Evolutionary conservation across 2,329 filamentous ascomycete species (phyloP).

Genomic region (Coleophoma cylindrospora): DNA sequence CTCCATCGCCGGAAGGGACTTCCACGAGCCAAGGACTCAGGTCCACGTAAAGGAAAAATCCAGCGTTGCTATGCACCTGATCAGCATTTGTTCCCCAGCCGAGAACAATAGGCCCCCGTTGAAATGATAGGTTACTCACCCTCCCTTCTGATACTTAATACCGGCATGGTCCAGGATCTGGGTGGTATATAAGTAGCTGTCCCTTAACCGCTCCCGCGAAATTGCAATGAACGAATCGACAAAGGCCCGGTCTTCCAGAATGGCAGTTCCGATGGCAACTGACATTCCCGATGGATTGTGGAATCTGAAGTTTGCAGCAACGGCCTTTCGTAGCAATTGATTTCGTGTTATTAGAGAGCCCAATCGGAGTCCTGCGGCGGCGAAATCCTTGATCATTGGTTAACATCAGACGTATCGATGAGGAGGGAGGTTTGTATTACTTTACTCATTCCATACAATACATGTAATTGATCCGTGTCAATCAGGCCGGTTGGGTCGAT

Average conservation of each 20-base stretch:
- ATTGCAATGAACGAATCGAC: conserved; percentile 36
- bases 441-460: conserved; percentile 26
- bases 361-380: conserved; percentile 37
- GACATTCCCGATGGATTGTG: conserved; percentile 40
- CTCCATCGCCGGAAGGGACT: background rate
- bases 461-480: conserved; percentile 37
- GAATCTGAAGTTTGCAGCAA: conserved; percentile 38
- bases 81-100: background rate
- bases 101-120: too few species aligned
- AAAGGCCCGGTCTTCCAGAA: conserved; percentile 42
- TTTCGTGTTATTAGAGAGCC: conserved; percentile 30
- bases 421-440: conserved; percentile 1
- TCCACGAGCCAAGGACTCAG: conserved; percentile 15
- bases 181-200: conserved; percentile 34
- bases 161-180: conserved; percentile 31
- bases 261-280: conserved; percentile 34
- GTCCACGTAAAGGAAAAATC: conserved; percentile 7
- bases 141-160: conserved; percentile 35
- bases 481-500: conserved; percentile 39
- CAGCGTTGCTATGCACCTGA: conserved; percentile 4
- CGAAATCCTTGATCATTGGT: conserved; percentile 31
- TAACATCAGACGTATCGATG: background rate
- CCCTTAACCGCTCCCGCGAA: conserved; percentile 33
- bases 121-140: background rate
- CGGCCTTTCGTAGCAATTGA: conserved; percentile 25